Evolutionary conservation across 495 filamentous ascomycete genomes (phyloP).

Genomic region (Geoglossum glabrum): DNA sequence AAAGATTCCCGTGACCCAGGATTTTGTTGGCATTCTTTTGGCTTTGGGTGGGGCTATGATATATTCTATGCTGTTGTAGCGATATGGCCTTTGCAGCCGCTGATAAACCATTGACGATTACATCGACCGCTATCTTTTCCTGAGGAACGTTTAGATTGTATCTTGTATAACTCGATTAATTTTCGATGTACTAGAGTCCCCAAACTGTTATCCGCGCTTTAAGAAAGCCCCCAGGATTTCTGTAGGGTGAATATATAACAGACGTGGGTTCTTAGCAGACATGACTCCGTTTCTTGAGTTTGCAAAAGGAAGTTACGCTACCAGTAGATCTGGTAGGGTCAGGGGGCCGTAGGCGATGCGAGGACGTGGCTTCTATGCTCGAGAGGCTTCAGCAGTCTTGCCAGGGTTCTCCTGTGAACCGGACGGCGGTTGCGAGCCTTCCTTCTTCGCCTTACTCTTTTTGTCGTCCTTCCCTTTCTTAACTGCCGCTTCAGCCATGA

Average conservation of each 20-base stretch:
- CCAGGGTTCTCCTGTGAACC: neutral
- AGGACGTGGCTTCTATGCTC: neutral
- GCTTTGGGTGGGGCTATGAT: neutral
- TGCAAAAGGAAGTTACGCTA: neutral
- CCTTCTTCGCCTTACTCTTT: conserved; percentile 44
- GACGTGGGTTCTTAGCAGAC: neutral
- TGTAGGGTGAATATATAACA: neutral
- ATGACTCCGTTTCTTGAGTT: neutral
- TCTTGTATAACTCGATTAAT: too few relatives aligned
- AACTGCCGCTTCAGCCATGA: conserved; percentile 85
- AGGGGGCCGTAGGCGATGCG: neutral
- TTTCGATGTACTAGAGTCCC: too few relatives aligned
- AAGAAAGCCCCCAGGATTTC: too few relatives aligned
- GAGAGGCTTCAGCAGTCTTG: neutral
- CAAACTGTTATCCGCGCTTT: too few relatives aligned
- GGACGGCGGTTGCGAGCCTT: neutral
- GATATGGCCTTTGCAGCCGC: too few relatives aligned
- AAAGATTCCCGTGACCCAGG: neutral
- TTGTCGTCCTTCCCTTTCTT: conserved; percentile 74
- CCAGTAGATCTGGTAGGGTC: neutral
- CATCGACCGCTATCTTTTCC: neutral
- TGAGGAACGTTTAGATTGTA: neutral
- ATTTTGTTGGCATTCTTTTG: neutral
- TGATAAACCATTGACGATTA: too few relatives aligned
- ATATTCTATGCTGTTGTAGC: neutral